Conservation (phyloP, 2,329 filamentous ascomycete genomes). For the Hymenoscyphus salicellus region DNA sequence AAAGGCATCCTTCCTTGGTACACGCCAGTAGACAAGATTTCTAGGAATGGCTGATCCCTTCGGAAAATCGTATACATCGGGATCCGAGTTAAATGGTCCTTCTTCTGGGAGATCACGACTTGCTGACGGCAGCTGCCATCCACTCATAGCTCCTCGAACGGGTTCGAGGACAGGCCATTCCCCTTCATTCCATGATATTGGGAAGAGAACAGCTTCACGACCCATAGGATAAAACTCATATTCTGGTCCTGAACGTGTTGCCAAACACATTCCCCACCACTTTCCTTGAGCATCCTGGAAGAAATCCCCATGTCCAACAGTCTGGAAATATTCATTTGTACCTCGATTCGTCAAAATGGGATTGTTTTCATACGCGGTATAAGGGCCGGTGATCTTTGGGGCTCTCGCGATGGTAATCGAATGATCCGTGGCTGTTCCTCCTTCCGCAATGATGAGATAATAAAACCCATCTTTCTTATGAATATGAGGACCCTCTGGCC, state of each 20-base stretch:
- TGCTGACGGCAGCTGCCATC: conserved; percentile 27
- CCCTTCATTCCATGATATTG: conserved; percentile 47
- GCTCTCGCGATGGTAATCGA: conserved; percentile 49
- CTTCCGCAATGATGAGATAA: conserved; percentile 54
- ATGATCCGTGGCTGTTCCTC: conserved; percentile 49
- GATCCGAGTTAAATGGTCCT: conserved; percentile 43
- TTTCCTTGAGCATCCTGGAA: conserved; percentile 50
- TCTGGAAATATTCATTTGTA: conserved; percentile 47
- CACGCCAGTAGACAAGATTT: conserved; percentile 57
- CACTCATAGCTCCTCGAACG: conserved; percentile 45
- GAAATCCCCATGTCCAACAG: conserved; percentile 55
- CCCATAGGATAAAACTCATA: conserved; percentile 52
- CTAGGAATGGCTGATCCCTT: conserved; percentile 45
- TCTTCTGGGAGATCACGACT: conserved; percentile 38
- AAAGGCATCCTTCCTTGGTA: conserved; percentile 43
- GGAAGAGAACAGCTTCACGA: conserved; percentile 49
- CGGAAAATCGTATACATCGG: conserved; percentile 45
- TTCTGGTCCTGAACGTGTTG: conserved; percentile 44
- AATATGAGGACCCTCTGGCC: conserved; percentile 53
- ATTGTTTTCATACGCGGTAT: conserved; percentile 43
- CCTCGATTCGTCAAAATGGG: conserved; percentile 47
- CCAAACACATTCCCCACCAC: conserved; percentile 53
- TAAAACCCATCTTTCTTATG: conserved; percentile 50
- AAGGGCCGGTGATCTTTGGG: conserved; percentile 43
- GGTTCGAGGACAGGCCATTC: conserved; percentile 48